Evolutionary conservation across 106 monocot genomes (phyloP).

Genomic region (Dioscorea dumetorum): DNA sequence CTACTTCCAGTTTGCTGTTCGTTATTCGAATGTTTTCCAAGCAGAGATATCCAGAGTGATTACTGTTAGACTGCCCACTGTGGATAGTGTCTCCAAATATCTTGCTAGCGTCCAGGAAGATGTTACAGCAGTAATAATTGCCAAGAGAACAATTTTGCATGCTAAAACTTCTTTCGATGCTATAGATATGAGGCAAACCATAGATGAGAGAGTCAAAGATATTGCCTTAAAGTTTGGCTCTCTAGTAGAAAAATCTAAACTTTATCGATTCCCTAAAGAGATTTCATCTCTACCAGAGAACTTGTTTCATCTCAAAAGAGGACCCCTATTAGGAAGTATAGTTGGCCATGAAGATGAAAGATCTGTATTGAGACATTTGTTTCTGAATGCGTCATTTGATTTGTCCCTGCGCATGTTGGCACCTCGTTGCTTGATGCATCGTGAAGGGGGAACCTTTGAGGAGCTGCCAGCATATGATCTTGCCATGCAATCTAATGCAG

Average conservation of each 20-base stretch:
- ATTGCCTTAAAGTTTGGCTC: constrained; percentile 82
- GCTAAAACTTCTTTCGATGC: constrained; percentile 59
- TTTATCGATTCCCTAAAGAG: constrained; percentile 74
- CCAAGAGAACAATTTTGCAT: constrained; percentile 73
- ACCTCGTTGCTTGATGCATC: constrained; percentile 90
- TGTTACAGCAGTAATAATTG: constrained; percentile 75
- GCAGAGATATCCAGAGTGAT: constrained; percentile 87
- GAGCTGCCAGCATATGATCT: constrained; percentile 95
- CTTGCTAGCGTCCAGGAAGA: constrained; percentile 76
- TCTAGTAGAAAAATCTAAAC: constrained; percentile 68
- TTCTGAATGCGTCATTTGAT: constrained; percentile 88
- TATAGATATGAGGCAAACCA: constrained; percentile 55
- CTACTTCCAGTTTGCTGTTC: constrained; percentile 87
- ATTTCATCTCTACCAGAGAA: constrained; percentile 69
- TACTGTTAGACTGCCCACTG: constrained; percentile 78
- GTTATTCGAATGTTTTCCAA: constrained; percentile 75
- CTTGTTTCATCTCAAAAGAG: constrained; percentile 89
- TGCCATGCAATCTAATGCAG: constrained; percentile 88
- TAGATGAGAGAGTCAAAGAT: constrained; percentile 95
- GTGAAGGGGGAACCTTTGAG: constrained; percentile 95
- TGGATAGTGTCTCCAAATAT: constrained; percentile 74
- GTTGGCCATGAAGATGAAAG: constrained; percentile 98
- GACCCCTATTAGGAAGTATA: constrained; percentile 87
- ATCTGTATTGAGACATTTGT: constrained; percentile 85
- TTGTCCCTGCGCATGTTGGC: constrained; percentile 89